Conservation (phyloP, 805 yeast species). For the Sungouiella thailandica region DNA sequence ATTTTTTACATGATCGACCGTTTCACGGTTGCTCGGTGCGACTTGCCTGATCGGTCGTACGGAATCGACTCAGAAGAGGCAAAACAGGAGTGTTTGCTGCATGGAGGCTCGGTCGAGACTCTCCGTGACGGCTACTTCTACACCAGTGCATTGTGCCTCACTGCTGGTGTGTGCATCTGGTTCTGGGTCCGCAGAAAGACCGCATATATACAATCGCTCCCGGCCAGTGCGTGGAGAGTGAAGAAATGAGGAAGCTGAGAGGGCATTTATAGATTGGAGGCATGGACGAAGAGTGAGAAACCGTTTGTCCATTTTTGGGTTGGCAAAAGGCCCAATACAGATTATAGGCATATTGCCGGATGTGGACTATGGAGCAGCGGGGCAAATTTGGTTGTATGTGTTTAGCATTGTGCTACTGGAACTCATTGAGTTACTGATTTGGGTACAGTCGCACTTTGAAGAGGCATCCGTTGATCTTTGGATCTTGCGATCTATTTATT, state of each 20-base stretch:
- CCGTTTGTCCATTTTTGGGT: too few relatives aligned
- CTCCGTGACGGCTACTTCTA: slow-evolving; percentile 78
- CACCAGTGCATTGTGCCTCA: slow-evolving; percentile 69
- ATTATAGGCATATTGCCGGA: too few relatives aligned
- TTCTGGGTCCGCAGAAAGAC: slow-evolving; percentile 65
- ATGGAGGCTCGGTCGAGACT: slow-evolving; percentile 53
- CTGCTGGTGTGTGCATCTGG: slow-evolving; percentile 60
- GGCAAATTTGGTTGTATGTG: too few relatives aligned
- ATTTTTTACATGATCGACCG: slow-evolving; percentile 76
- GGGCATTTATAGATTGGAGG: too few relatives aligned
- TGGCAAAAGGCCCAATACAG: too few relatives aligned
- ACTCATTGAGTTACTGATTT: too few relatives aligned
- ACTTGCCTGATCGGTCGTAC: slow-evolving; percentile 13
- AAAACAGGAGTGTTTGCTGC: slow-evolving; percentile 46
- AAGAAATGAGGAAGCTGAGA: slow-evolving; percentile 12
- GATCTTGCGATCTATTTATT: too few relatives aligned
- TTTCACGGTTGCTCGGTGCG: slow-evolving; percentile 65
- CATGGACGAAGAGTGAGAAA: too few relatives aligned
- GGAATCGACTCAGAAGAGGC: slow-evolving; percentile 22
- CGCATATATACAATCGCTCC: slow-evolving; percentile 62
- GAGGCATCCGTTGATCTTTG: too few relatives aligned
- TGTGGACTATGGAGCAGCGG: too few relatives aligned
- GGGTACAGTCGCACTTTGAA: too few relatives aligned
- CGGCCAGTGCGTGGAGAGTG: slow-evolving; percentile 74
- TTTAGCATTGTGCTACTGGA: too few relatives aligned